These are phyloP conservation scores for Mycena sanguinolenta DNA, from an alignment of 768 basidiomycete genomes.

Conservation along the genomic window DNA sequence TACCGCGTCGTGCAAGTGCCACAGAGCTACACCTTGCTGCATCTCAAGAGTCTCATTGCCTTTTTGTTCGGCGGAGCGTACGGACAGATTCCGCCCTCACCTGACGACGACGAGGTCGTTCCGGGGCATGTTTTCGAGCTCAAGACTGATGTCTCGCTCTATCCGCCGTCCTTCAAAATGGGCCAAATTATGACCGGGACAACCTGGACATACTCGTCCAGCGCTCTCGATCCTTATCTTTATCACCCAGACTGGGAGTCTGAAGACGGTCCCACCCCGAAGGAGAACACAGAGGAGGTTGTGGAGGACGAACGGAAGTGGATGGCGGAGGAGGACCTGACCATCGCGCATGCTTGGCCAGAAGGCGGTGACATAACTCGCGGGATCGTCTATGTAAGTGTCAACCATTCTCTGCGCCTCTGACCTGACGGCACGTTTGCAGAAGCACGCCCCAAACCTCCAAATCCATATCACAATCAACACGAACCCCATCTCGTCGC, in stretches of 20 bases:
- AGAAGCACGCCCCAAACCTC: conserved; percentile 68
- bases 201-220: conserved; percentile 67
- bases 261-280: conserved; percentile 53
- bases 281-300: conserved; percentile 52
- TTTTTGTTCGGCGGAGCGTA: conserved; percentile 66
- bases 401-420: background rate
- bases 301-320: conserved; percentile 70
- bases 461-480: conserved; percentile 77
- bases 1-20: conserved; percentile 80
- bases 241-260: conserved; percentile 52
- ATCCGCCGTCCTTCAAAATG: conserved; percentile 53
- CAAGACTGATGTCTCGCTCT: conserved; percentile 60
- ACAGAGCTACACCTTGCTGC: conserved; percentile 75
- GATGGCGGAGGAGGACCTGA: conserved; percentile 79
- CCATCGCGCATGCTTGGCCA: conserved; percentile 71
- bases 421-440: conserved; percentile 12
- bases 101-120: conserved; percentile 39
- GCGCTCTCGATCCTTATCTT: conserved; percentile 63
- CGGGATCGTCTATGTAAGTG: conserved; percentile 77
- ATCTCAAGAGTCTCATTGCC: conserved; percentile 71
- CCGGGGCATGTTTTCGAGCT: conserved; percentile 75
- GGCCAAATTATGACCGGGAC: conserved; percentile 67
- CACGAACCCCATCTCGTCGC: conserved; percentile 60
- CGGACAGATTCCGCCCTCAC: conserved; percentile 25
- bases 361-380: conserved; percentile 55